Percentiles rank a stretch among this genome's conserved stretches.
These are phyloP conservation scores for Corylus americana DNA, from an alignment of 306 rosid genomes.

Conservation along the genomic window DNA sequence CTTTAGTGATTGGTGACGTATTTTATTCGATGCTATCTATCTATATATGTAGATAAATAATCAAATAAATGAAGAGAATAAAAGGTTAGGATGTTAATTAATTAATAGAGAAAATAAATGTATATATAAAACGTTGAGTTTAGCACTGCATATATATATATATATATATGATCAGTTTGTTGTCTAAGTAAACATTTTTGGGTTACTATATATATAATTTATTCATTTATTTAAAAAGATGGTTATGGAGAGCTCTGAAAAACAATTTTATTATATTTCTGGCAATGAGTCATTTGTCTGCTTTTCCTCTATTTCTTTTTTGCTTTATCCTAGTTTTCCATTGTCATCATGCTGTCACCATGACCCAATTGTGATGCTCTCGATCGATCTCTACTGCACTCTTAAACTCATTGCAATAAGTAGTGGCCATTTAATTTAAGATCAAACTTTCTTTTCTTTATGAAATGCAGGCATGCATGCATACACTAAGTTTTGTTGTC, in stretches of 20 bases:
- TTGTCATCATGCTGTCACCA: slow-evolving; percentile 32
- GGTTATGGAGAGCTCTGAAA: slow-evolving; percentile 23
- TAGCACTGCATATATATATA: not conserved
- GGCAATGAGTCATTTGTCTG: slow-evolving; percentile 24
- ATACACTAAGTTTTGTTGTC: slow-evolving; percentile 40
- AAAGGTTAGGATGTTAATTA: not conserved
- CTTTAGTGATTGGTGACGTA: slow-evolving; percentile 48
- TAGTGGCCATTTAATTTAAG: slow-evolving; percentile 28
- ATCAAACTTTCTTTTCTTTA: not conserved
- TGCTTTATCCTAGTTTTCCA: slow-evolving; percentile 3
- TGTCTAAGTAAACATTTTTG: not conserved
- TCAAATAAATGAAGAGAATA: not conserved
- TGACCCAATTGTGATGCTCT: slow-evolving; percentile 26
- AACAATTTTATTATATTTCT: slow-evolving; percentile 24
- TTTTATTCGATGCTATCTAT: slow-evolving; percentile 7
- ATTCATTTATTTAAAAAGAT: slow-evolving; percentile 7
- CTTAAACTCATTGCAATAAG: slow-evolving; percentile 7
- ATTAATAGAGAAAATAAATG: not conserved
- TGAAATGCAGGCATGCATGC: slow-evolving; percentile 7
- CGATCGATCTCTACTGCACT: no score
- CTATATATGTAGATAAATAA: not conserved
- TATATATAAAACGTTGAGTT: not conserved
- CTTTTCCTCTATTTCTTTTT: slow-evolving; percentile 9
- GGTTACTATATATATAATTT: no score
- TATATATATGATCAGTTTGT: no score